A percentile compares a stretch with the other conserved stretches of the same genome.
Conservation (phyloP, 2,329 filamentous ascomycete species). For the Passalora sequoiae region DNA sequence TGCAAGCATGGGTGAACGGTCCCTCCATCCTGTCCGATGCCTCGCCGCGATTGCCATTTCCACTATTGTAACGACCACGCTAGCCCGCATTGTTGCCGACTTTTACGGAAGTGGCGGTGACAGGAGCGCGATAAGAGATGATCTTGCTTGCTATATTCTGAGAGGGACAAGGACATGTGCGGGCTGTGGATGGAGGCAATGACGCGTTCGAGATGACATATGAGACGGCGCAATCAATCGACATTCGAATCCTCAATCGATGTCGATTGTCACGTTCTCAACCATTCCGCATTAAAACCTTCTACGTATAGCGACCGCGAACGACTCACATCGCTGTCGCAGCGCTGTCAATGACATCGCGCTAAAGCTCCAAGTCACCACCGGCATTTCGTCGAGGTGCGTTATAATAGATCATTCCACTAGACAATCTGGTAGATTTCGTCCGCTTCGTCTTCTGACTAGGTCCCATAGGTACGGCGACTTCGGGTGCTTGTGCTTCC, state of each 20-base stretch:
- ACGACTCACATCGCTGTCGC: conserved; percentile 1
- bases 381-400: conserved; percentile 14
- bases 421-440: conserved; percentile 21
- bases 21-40: no score
- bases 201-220: background rate
- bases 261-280: background rate
- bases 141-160: no score
- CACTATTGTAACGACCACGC: no score
- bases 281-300: no score
- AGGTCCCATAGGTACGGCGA: background rate
- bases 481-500: background rate
- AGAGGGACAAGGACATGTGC: no score
- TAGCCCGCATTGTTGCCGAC: no score
- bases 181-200: background rate
- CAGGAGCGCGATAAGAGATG: no score
- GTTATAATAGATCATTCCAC: conserved; percentile 25
- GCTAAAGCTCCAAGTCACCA: conserved; percentile 9
- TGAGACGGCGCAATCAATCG: background rate
- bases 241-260: background rate
- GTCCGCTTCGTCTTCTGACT: conserved; percentile 8
- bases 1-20: no score
- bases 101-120: no score
- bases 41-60: no score
- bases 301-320: no score
- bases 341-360: conserved; percentile 6